A percentile compares a stretch with the other conserved stretches of the same genome.
Conservation (phyloP, 768 basidiomycete genomes). For the Trametes villosa region DNA sequence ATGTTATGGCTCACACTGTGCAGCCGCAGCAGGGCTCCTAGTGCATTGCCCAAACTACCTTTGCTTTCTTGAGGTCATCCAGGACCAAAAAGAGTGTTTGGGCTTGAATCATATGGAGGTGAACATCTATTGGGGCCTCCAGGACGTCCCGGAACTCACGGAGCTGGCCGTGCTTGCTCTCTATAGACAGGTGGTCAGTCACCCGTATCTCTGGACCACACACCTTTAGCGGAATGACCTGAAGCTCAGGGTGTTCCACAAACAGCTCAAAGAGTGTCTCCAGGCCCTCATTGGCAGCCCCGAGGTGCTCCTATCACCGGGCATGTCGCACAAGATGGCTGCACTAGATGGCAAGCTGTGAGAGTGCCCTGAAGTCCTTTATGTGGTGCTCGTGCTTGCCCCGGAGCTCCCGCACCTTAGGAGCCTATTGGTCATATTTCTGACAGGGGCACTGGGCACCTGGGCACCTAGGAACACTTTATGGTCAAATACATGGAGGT, state of each 20-base stretch:
- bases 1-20: constrained; percentile 38
- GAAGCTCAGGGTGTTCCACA: neutral
- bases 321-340: neutral
- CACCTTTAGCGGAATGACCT: neutral
- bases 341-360: neutral
- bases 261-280: neutral
- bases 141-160: constrained; percentile 22
- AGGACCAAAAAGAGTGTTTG: constrained; percentile 31
- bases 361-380: neutral
- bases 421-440: neutral
- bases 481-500: neutral
- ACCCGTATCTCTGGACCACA: constrained; percentile 14
- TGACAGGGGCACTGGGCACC: neutral
- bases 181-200: constrained; percentile 10
- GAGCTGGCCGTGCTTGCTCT: constrained; percentile 23
- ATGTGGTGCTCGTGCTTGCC: neutral
- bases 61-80: constrained; percentile 31
- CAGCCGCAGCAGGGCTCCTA: constrained; percentile 35
- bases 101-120: constrained; percentile 41
- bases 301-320: neutral
- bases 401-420: neutral
- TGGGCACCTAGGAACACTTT: neutral
- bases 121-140: constrained; percentile 20
- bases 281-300: neutral
- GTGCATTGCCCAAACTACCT: constrained; percentile 29